phyloP scores from a whole-genome alignment of 148 eudicot species.

The Rhododendron molle region DNA sequence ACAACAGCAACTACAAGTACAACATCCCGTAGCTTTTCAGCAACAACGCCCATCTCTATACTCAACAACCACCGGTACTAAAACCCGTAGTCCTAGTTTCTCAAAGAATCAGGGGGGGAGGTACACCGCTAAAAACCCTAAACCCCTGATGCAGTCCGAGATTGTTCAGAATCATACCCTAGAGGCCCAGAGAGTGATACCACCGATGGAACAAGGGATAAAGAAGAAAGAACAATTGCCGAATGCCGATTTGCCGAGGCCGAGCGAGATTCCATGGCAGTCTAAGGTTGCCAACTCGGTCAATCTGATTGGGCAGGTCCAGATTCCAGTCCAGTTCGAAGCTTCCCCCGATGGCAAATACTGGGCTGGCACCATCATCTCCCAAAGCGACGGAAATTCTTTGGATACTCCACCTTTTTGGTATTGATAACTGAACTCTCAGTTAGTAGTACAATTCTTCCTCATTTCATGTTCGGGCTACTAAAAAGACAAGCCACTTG shows the following conservation, averaged over 20 bases:
- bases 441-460: not conserved
- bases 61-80: not conserved
- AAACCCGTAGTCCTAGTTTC: not conserved
- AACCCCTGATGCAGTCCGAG: not conserved
- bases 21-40: not conserved
- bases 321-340: slow-evolving; percentile 38
- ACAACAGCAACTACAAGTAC: not conserved
- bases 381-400: slow-evolving; percentile 17
- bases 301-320: slow-evolving; percentile 48
- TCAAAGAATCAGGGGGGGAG: not conserved
- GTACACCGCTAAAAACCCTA: not conserved
- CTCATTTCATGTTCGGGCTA: not conserved
- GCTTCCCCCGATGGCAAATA: slow-evolving; percentile 37
- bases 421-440: slow-evolving; percentile 8
- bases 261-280: slow-evolving; percentile 51
- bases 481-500: not conserved
- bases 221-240: not conserved
- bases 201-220: not conserved
- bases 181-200: not conserved
- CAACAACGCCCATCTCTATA: slow-evolving; percentile 4
- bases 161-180: not conserved
- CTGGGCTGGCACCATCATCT: slow-evolving; percentile 52
- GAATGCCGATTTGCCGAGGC: slow-evolving; percentile 26
- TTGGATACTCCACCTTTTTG: slow-evolving; percentile 7
- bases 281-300: slow-evolving; percentile 51